Evolutionary conservation across 2,329 filamentous ascomycete genomes (phyloP).

Genomic region (Sporothrix pseudoabietina): DNA sequence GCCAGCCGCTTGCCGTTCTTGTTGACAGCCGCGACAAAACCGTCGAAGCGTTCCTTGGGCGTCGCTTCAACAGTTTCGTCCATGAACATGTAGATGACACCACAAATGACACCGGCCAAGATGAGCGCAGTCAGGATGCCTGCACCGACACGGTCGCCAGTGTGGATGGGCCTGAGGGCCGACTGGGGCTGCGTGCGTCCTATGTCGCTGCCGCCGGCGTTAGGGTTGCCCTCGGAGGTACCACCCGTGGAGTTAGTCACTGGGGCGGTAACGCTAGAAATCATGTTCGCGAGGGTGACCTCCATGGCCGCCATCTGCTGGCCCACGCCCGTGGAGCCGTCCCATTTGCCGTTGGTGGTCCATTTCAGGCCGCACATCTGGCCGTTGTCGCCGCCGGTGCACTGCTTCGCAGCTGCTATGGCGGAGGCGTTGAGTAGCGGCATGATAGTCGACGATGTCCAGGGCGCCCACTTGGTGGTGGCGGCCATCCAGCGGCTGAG

Average conservation of each 20-base stretch:
- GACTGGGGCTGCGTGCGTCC: constrained; percentile 16
- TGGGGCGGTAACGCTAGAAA: constrained; percentile 47
- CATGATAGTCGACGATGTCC: constrained; percentile 57
- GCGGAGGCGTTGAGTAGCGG: constrained; percentile 59
- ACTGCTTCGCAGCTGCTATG: constrained; percentile 58
- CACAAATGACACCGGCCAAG: constrained; percentile 56
- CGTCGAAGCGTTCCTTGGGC: constrained; percentile 41
- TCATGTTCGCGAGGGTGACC: constrained; percentile 63
- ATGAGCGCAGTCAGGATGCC: constrained; percentile 46
- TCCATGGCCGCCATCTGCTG: constrained; percentile 72
- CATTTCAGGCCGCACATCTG: constrained; percentile 64
- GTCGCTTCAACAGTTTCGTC: constrained; percentile 50
- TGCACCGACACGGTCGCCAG: constrained; percentile 33
- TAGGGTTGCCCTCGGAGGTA: constrained; percentile 52
- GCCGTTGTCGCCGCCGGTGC: constrained; percentile 58
- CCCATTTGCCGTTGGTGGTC: constrained; percentile 51
- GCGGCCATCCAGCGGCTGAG: constrained; percentile 63
- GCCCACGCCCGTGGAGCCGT: constrained; percentile 64
- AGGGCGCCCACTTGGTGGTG: constrained; percentile 65
- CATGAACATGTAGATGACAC: constrained; percentile 52
- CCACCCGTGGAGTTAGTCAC: constrained; percentile 51
- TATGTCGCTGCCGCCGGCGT: constrained; percentile 39
- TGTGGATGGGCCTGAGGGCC: constrained; percentile 15
- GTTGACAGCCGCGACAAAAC: constrained; percentile 32
- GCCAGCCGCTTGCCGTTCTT: constrained; percentile 27